Conservation (phyloP, 2,329 filamentous ascomycete species). For the Fusarium scirpi region DNA sequence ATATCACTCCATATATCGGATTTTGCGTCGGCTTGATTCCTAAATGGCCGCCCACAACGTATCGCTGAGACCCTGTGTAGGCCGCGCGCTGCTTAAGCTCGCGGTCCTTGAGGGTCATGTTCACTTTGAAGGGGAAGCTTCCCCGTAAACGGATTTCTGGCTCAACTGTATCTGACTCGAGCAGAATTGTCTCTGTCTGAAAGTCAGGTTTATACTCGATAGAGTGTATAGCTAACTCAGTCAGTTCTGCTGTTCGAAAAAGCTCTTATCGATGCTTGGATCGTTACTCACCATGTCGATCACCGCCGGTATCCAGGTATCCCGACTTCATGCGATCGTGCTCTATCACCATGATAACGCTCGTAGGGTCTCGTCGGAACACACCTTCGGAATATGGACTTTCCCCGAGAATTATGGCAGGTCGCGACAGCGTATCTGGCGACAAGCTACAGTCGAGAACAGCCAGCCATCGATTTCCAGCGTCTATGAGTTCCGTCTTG, state of each 20-base stretch:
- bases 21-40: slow-evolving; percentile 42
- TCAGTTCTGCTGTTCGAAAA: slow-evolving; percentile 13
- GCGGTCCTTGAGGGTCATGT: slow-evolving; percentile 36
- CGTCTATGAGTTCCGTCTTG: slow-evolving; percentile 40
- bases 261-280: background rate
- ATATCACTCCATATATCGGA: slow-evolving; percentile 45
- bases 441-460: slow-evolving; percentile 48
- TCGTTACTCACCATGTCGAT: slow-evolving; percentile 27
- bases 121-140: slow-evolving; percentile 47
- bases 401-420: slow-evolving; percentile 44
- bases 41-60: slow-evolving; percentile 41
- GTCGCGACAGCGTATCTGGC: slow-evolving; percentile 43
- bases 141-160: slow-evolving; percentile 38
- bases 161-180: slow-evolving; percentile 43
- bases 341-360: slow-evolving; percentile 46
- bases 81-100: slow-evolving; percentile 44
- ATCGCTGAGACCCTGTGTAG: slow-evolving; percentile 45
- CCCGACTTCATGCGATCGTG: slow-evolving; percentile 41
- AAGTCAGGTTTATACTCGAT: slow-evolving; percentile 46
- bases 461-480: slow-evolving; percentile 41
- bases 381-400: slow-evolving; percentile 37
- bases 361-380: slow-evolving; percentile 40
- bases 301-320: slow-evolving; percentile 38
- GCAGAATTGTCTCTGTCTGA: slow-evolving; percentile 43
- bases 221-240: slow-evolving; percentile 38